Evolutionary conservation across 768 basidiomycete species (phyloP).

Genomic region (Tylopilus rubrobrunneus): DNA sequence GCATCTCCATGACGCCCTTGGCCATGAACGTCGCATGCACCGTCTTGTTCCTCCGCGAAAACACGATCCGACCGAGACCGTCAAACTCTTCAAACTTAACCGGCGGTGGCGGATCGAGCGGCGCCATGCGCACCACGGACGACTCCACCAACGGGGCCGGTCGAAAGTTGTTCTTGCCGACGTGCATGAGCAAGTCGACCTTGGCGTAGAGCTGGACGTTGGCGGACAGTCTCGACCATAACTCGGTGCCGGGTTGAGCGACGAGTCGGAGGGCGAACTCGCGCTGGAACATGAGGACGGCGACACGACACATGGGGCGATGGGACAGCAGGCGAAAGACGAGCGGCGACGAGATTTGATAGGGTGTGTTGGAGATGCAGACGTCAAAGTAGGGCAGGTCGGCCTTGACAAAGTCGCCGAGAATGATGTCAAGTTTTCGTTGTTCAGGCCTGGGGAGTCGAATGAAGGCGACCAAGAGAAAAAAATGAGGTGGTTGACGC

Average conservation of each 20-base stretch:
- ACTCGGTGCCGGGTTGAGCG: constrained; percentile 73
- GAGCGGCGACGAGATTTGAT: constrained; percentile 97
- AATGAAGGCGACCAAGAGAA: neutral
- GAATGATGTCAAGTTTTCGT: constrained; percentile 88
- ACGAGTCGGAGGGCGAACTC: constrained; percentile 94
- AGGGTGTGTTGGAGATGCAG: constrained; percentile 98
- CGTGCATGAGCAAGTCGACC: constrained; percentile 94
- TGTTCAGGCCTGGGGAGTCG: constrained; percentile 74
- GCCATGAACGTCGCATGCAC: constrained; percentile 88
- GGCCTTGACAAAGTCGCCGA: constrained; percentile 98
- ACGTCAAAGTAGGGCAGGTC: constrained; percentile 98
- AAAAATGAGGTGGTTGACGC: constrained; percentile 37
- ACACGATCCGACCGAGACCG: constrained; percentile 87
- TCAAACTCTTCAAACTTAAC: constrained; percentile 98
- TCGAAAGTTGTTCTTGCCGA: constrained; percentile 94
- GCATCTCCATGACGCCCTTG: constrained; percentile 91
- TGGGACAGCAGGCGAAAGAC: constrained; percentile 97
- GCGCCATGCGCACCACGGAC: constrained; percentile 86
- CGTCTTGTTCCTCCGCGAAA: constrained; percentile 87
- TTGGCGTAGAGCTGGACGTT: constrained; percentile 98
- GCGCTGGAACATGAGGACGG: constrained; percentile 99
- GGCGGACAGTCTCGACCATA: constrained; percentile 94
- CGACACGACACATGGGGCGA: constrained; percentile 87
- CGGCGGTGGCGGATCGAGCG: constrained; percentile 92
- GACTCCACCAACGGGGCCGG: constrained; percentile 95